phyloP scores from a whole-genome alignment of 768 basidiomycete genomes.

The Vararia minispora region DNA sequence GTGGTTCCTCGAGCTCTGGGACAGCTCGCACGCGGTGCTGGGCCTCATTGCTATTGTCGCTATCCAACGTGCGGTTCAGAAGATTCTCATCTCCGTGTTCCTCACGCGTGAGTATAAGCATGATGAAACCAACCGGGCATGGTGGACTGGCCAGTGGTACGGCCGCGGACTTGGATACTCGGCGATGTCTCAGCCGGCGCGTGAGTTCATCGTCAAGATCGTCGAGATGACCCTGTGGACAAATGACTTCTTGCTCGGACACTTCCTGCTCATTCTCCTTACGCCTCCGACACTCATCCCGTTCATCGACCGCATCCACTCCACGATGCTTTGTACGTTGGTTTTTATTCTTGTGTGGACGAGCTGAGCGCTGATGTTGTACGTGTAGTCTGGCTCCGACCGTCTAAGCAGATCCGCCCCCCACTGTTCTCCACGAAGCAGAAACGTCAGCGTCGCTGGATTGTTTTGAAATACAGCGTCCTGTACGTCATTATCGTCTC shows the following conservation, averaged over 20 bases:
- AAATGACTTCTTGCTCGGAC: slow-evolving; percentile 83
- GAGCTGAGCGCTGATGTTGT: slow-evolving; percentile 1
- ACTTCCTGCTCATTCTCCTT: slow-evolving; percentile 83
- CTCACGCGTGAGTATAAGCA: slow-evolving; percentile 98
- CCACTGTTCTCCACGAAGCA: slow-evolving; percentile 93
- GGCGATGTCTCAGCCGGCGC: slow-evolving; percentile 94
- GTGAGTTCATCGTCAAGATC: slow-evolving; percentile 96
- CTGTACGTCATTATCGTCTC: slow-evolving; percentile 72
- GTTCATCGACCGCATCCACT: slow-evolving; percentile 85
- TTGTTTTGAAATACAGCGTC: slow-evolving; percentile 80
- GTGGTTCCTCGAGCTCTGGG: slow-evolving; percentile 95
- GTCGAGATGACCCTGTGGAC: slow-evolving; percentile 95
- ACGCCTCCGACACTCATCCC: slow-evolving; percentile 84
- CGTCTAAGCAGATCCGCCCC: slow-evolving; percentile 87
- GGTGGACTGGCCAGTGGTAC: slow-evolving; percentile 99
- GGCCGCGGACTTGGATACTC: slow-evolving; percentile 84
- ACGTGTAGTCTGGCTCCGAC: slow-evolving; percentile 80
- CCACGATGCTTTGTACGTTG: slow-evolving; percentile 42
- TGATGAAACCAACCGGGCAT: slow-evolving; percentile 95
- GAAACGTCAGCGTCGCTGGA: slow-evolving; percentile 86
- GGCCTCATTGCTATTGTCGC: slow-evolving; percentile 86
- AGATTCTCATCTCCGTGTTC: slow-evolving; percentile 89
- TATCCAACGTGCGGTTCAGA: slow-evolving; percentile 89
- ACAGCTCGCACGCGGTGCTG: slow-evolving; percentile 84
- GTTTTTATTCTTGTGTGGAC: neutral